phyloP scores from a whole-genome alignment of 371 early-diverging fungal genomes.

The Mucor velutinosus region DNA sequence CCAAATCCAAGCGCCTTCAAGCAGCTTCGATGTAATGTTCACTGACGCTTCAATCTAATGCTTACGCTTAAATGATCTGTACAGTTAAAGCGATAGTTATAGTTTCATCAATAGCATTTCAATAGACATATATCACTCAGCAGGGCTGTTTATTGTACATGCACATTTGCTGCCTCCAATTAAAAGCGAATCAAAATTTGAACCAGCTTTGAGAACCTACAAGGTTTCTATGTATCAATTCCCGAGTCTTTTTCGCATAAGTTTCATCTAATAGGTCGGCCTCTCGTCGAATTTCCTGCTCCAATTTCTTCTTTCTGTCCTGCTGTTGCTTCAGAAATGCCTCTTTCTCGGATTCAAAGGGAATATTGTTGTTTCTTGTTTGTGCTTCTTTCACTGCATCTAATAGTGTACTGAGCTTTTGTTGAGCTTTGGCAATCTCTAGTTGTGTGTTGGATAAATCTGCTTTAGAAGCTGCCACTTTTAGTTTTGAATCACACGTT shows the following conservation, averaged over 20 bases:
- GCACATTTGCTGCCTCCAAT: neutral
- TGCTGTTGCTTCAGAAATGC: slow-evolving; percentile 6
- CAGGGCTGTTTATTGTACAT: neutral
- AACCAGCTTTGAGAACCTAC: slow-evolving; percentile 12
- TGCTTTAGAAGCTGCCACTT: neutral
- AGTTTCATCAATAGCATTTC: too few relatives aligned
- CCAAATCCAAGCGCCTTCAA: too few relatives aligned
- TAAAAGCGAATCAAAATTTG: neutral
- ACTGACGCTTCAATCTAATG: too few relatives aligned
- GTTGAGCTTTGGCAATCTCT: neutral
- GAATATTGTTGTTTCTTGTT: neutral
- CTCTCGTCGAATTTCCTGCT: slow-evolving; percentile 9
- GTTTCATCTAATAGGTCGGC: slow-evolving; percentile 22
- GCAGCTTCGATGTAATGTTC: too few relatives aligned
- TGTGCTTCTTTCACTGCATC: neutral
- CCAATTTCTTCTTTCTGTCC: slow-evolving; percentile 3
- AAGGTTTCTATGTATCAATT: slow-evolving; percentile 19
- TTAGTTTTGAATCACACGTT: slow-evolving; percentile 7
- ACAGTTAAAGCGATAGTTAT: too few relatives aligned
- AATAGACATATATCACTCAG: too few relatives aligned
- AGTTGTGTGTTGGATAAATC: neutral
- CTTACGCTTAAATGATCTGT: too few relatives aligned
- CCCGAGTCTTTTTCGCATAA: slow-evolving; percentile 29
- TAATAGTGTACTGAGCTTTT: neutral
- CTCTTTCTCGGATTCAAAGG: slow-evolving; percentile 8